Evolutionary conservation across 805 yeast genomes (phyloP).

Genomic region (Lipomyces starkeyi): DNA sequence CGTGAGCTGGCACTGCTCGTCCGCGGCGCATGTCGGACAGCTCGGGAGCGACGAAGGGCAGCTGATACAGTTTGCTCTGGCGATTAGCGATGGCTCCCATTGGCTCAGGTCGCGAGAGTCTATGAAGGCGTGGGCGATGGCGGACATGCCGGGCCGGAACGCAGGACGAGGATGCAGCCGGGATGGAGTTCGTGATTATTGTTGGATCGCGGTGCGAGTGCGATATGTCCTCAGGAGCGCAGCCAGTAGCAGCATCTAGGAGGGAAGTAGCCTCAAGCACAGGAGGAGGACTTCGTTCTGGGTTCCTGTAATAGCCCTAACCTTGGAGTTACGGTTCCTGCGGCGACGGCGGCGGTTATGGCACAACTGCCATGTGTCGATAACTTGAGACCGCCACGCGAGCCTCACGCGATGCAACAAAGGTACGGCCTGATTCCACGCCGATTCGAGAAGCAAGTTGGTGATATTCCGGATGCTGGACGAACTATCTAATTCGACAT

Average conservation of each 20-base stretch:
- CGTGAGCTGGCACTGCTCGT: conserved; percentile 61
- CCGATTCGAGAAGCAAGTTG: background rate
- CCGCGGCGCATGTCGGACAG: conserved; percentile 62
- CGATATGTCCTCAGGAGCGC: background rate
- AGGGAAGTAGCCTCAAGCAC: background rate
- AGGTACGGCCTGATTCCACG: background rate
- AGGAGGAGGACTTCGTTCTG: background rate
- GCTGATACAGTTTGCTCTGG: conserved; percentile 41
- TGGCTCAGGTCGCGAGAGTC: background rate
- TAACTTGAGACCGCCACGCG: background rate
- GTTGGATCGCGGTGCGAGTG: background rate
- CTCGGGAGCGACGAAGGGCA: conserved; percentile 47
- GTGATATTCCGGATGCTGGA: background rate
- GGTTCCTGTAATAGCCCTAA: background rate
- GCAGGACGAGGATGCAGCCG: background rate
- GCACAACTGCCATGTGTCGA: background rate
- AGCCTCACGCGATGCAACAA: background rate
- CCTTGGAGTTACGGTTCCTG: background rate
- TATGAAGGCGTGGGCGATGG: background rate
- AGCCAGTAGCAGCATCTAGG: background rate
- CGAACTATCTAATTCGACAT: too few relatives aligned
- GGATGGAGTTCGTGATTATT: background rate
- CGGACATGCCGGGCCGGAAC: background rate
- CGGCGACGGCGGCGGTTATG: background rate
- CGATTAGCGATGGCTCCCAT: conserved; percentile 8